Percentiles rank a stretch among this genome's conserved stretches.
These are phyloP conservation scores for Solanum megistacrolobum DNA, from an alignment of 257 asterid species.

Conservation along the genomic window DNA sequence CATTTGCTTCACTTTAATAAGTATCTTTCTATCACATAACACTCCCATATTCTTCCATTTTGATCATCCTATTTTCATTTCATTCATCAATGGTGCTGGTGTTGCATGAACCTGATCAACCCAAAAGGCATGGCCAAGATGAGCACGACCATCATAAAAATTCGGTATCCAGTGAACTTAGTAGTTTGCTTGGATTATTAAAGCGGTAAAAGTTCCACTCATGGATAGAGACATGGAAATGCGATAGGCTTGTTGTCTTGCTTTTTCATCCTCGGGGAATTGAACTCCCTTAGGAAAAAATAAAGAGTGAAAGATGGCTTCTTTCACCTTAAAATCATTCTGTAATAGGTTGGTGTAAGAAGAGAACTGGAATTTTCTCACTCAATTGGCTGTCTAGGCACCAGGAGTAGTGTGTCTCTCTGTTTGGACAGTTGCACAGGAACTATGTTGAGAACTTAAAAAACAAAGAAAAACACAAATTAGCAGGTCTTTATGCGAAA, in stretches of 20 bases:
- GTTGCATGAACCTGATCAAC: neutral
- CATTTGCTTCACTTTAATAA: neutral
- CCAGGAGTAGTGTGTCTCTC: neutral
- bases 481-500: neutral
- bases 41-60: neutral
- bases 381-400: neutral
- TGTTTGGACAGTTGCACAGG: neutral
- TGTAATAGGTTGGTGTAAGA: neutral
- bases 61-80: neutral
- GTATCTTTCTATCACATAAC: neutral
- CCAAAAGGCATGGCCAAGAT: neutral
- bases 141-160: neutral
- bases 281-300: neutral
- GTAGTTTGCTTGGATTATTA: neutral
- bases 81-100: neutral
- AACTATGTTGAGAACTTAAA: neutral
- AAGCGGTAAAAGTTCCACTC: neutral
- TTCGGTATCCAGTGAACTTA: neutral
- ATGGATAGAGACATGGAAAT: neutral
- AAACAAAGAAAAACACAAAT: neutral
- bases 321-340: neutral
- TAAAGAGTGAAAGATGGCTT: neutral
- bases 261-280: neutral
- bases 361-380: neutral
- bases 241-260: neutral